These are phyloP conservation scores for Epichloe baconii DNA, from an alignment of 2,329 filamentous ascomycete genomes.

Conservation along the genomic window DNA sequence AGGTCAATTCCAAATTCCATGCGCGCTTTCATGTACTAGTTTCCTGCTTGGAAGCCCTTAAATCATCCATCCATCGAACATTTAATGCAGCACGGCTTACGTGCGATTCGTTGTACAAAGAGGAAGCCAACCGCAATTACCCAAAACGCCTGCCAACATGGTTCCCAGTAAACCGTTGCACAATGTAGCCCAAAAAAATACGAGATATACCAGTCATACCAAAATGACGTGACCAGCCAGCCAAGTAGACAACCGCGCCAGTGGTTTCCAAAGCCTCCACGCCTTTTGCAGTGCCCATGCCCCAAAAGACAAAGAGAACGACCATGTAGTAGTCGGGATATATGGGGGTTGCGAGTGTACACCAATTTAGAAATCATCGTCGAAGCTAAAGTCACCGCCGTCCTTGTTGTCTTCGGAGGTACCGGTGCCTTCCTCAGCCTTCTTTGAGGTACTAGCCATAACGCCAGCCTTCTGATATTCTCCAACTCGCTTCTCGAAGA, in stretches of 20 bases:
- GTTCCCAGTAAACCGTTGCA: slow-evolving; percentile 1
- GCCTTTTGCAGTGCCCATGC: slow-evolving; percentile 12
- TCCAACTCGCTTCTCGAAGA: slow-evolving; percentile 99
- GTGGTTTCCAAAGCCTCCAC: slow-evolving; percentile 2
- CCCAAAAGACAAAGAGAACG: slow-evolving; percentile 7
- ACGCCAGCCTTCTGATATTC: slow-evolving; percentile 99
- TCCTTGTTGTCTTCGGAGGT: slow-evolving; percentile 34
- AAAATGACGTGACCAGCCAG: not conserved
- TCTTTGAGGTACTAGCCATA: slow-evolving; percentile 73
- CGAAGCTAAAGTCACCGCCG: slow-evolving; percentile 77
- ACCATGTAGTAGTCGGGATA: not conserved
- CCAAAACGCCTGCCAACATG: slow-evolving; percentile 10
- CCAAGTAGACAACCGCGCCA: not conserved
- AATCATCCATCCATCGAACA: slow-evolving; percentile 10
- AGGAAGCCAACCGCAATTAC: slow-evolving; percentile 1
- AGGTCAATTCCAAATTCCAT: not conserved
- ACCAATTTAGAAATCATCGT: slow-evolving; percentile 79
- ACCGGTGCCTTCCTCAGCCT: slow-evolving; percentile 43
- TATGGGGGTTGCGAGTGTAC: slow-evolving; percentile 11
- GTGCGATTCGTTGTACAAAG: slow-evolving; percentile 1
- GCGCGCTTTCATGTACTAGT: not conserved
- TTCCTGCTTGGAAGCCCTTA: not conserved
- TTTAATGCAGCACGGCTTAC: not conserved
- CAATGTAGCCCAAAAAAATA: slow-evolving; percentile 3
- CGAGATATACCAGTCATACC: not conserved